Evolutionary conservation across 371 early-diverging fungal genomes (phyloP).

Genomic region (Mortierella sp.): DNA sequence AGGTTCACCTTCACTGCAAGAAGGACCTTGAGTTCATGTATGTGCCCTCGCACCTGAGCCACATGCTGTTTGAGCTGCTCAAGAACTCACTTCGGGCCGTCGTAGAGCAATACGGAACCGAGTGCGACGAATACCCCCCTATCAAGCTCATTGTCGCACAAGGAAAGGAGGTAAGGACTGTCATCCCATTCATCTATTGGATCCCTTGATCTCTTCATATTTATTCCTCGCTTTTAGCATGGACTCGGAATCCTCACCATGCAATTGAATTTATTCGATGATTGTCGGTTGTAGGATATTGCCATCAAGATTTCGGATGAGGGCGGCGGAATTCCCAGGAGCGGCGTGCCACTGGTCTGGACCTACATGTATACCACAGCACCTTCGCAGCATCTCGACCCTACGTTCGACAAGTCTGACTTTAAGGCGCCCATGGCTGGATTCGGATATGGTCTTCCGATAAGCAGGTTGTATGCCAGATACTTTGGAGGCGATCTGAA

Average conservation of each 20-base stretch:
- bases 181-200: neutral
- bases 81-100: conserved; percentile 97
- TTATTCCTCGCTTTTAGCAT: too few relatives aligned
- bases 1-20: conserved; percentile 85
- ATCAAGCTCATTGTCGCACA: conserved; percentile 94
- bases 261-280: neutral
- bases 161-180: conserved; percentile 82
- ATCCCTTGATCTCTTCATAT: too few relatives aligned
- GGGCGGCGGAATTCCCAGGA: conserved; percentile 95
- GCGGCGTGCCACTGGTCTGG: conserved; percentile 93
- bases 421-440: conserved; percentile 98
- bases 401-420: conserved; percentile 86
- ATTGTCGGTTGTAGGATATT: conserved; percentile 74
- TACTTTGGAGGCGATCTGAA: conserved; percentile 97
- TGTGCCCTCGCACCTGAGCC: conserved; percentile 95
- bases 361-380: conserved; percentile 99
- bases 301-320: conserved; percentile 97
- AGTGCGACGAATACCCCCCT: conserved; percentile 91
- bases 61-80: conserved; percentile 97
- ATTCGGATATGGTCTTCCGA: conserved; percentile 97
- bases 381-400: conserved; percentile 87
- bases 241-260: neutral
- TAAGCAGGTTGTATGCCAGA: conserved; percentile 89
- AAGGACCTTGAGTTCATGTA: conserved; percentile 96
- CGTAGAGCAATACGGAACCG: conserved; percentile 91